phyloP scores from a whole-genome alignment of 768 basidiomycete genomes.

The Termitomyces sp. region DNA sequence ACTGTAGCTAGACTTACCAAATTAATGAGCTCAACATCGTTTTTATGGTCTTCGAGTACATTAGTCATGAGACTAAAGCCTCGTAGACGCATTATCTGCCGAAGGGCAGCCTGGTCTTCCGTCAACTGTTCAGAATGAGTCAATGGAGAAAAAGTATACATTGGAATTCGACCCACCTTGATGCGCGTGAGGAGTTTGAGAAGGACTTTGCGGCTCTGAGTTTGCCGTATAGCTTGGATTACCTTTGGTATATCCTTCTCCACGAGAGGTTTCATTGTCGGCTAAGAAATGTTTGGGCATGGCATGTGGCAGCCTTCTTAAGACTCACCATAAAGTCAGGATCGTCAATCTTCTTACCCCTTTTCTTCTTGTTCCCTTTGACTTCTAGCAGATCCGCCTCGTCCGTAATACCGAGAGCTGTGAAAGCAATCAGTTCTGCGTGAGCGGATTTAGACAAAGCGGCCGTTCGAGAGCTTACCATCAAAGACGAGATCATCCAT shows the following conservation, averaged over 20 bases:
- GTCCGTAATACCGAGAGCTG: conserved; percentile 91
- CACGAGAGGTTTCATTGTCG: conserved; percentile 67
- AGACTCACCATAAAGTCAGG: conserved; percentile 72
- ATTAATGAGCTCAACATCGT: conserved; percentile 66
- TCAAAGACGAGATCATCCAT: conserved; percentile 96
- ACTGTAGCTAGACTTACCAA: conserved; percentile 43
- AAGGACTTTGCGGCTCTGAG: conserved; percentile 76
- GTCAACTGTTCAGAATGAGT: conserved; percentile 51
- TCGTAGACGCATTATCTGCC: conserved; percentile 87
- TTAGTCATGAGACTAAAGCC: conserved; percentile 92
- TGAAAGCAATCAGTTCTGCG: not conserved
- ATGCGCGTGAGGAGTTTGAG: conserved; percentile 81
- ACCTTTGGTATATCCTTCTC: conserved; percentile 87
- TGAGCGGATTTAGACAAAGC: not conserved
- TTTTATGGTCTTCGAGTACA: conserved; percentile 69
- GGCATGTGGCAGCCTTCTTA: not conserved
- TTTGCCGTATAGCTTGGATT: conserved; percentile 86
- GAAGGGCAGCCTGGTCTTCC: conserved; percentile 68
- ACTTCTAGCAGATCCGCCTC: conserved; percentile 79
- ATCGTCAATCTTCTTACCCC: conserved; percentile 88
- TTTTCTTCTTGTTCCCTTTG: conserved; percentile 93
- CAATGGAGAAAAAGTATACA: not conserved
- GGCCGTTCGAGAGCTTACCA: conserved; percentile 40
- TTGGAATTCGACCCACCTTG: conserved; percentile 43
- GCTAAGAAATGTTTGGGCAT: conserved; percentile 37